phyloP scores from a whole-genome alignment of 2,329 filamentous ascomycete genomes.

The Cordyceps militaris region DNA sequence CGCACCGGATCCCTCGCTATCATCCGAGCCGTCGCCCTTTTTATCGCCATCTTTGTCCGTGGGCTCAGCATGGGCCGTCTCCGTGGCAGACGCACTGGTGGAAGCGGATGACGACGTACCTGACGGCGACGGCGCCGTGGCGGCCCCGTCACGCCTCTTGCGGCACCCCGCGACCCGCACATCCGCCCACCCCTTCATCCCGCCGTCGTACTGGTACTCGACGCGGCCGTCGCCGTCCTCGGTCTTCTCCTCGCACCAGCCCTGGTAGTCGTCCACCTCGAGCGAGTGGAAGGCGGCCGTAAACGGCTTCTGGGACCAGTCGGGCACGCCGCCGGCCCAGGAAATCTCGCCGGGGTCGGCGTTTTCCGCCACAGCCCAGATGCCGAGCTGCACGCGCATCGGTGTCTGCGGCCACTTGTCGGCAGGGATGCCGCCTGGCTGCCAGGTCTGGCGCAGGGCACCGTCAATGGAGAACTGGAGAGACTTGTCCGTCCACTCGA shows the following conservation, averaged over 20 bases:
- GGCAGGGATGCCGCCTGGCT: conserved; percentile 38
- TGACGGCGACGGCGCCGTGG: conserved; percentile 1
- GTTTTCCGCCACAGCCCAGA: conserved; percentile 44
- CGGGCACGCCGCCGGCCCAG: conserved; percentile 56
- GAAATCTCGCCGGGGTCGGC: conserved; percentile 52
- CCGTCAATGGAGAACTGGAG: conserved; percentile 56
- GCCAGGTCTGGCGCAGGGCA: conserved; percentile 24
- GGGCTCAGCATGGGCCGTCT: conserved; percentile 3
- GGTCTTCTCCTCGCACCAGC: conserved; percentile 20
- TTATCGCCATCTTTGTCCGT: neutral
- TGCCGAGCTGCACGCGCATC: conserved; percentile 57
- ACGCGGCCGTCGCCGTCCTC: conserved; percentile 13
- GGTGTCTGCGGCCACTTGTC: conserved; percentile 61
- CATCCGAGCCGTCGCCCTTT: neutral
- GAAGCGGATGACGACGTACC: conserved; percentile 6
- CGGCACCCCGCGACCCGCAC: conserved; percentile 24
- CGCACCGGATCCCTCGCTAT: neutral
- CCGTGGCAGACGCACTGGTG: neutral
- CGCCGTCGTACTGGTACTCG: conserved; percentile 24
- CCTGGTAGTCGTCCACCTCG: conserved; percentile 25
- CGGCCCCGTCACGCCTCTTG: conserved; percentile 15
- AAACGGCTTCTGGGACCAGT: conserved; percentile 22
- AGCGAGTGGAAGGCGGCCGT: conserved; percentile 21
- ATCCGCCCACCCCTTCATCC: conserved; percentile 23
- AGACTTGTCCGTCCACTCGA: conserved; percentile 57